phyloP scores from a whole-genome alignment of 192 early-diverging fungal species.

The Coemansia sp. region DNA sequence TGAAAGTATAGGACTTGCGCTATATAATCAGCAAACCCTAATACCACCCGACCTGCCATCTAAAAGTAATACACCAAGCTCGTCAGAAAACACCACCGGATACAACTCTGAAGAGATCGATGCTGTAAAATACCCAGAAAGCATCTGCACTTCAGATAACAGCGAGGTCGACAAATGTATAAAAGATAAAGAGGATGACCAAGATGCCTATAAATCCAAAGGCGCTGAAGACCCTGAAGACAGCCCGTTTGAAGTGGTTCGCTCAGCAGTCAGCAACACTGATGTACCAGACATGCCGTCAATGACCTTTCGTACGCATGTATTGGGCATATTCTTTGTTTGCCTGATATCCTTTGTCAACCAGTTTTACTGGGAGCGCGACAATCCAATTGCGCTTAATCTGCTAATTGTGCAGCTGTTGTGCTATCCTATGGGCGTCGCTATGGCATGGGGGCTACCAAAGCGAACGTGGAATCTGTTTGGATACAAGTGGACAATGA shows the following conservation, averaged over 20 bases:
- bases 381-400: slow-evolving; percentile 72
- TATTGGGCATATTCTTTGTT: slow-evolving; percentile 70
- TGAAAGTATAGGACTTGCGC: not conserved
- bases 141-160: slow-evolving; percentile 28
- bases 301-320: slow-evolving; percentile 70
- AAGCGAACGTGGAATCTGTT: slow-evolving; percentile 51
- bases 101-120: slow-evolving; percentile 2
- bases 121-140: slow-evolving; percentile 13
- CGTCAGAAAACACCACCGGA: slow-evolving; percentile 6
- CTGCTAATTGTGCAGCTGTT: slow-evolving; percentile 73
- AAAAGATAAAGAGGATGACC: slow-evolving; percentile 14
- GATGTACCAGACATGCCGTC: slow-evolving; percentile 66
- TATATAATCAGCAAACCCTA: not conserved
- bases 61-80: not conserved
- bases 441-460: slow-evolving; percentile 66
- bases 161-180: slow-evolving; percentile 9
- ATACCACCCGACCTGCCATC: not conserved
- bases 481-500: slow-evolving; percentile 61
- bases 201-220: not conserved
- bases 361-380: slow-evolving; percentile 86
- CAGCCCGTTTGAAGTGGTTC: slow-evolving; percentile 70
- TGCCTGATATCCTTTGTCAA: slow-evolving; percentile 65
- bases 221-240: slow-evolving; percentile 19
- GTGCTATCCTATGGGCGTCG: slow-evolving; percentile 70
- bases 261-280: slow-evolving; percentile 63